These are phyloP conservation scores for Lactarius psammicola DNA, from an alignment of 768 basidiomycete species.

Conservation along the genomic window DNA sequence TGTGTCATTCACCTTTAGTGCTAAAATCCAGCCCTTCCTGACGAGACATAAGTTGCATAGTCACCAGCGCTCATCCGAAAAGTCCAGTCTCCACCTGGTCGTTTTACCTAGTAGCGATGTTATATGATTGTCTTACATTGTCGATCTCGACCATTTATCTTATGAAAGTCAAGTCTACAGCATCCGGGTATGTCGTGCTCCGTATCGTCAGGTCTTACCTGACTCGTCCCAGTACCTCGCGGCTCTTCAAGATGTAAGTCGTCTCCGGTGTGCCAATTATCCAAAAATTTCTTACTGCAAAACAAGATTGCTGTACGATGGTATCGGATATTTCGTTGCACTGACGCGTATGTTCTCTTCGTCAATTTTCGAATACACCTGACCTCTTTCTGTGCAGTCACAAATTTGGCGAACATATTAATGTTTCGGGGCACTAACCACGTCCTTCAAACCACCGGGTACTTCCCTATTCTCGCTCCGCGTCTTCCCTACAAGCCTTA, in stretches of 20 bases:
- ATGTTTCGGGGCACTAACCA: slow-evolving; percentile 31
- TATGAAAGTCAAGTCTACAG: slow-evolving; percentile 43
- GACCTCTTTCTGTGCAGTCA: slow-evolving; percentile 22
- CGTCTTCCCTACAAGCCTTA: slow-evolving; percentile 1
- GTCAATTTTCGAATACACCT: background rate
- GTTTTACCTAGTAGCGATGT: slow-evolving; percentile 57
- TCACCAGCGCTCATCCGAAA: slow-evolving; percentile 32
- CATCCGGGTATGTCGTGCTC: slow-evolving; percentile 34
- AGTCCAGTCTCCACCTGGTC: slow-evolving; percentile 48
- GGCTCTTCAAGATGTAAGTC: slow-evolving; percentile 34
- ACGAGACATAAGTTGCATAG: slow-evolving; percentile 47
- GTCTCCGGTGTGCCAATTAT: background rate
- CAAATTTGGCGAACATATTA: slow-evolving; percentile 34
- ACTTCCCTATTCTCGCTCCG: background rate
- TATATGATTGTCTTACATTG: slow-evolving; percentile 55
- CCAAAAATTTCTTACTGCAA: background rate
- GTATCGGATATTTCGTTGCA: slow-evolving; percentile 58
- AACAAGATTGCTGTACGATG: slow-evolving; percentile 66
- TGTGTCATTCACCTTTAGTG: slow-evolving; percentile 19
- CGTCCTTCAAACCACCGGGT: slow-evolving; percentile 30
- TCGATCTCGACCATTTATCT: slow-evolving; percentile 52
- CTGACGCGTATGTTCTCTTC: slow-evolving; percentile 42
- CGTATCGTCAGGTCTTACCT: background rate
- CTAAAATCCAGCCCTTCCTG: background rate
- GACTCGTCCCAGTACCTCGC: slow-evolving; percentile 28